Evolutionary conservation across 345 rosid genomes (phyloP).

Genomic region (Hevea brasiliensis): DNA sequence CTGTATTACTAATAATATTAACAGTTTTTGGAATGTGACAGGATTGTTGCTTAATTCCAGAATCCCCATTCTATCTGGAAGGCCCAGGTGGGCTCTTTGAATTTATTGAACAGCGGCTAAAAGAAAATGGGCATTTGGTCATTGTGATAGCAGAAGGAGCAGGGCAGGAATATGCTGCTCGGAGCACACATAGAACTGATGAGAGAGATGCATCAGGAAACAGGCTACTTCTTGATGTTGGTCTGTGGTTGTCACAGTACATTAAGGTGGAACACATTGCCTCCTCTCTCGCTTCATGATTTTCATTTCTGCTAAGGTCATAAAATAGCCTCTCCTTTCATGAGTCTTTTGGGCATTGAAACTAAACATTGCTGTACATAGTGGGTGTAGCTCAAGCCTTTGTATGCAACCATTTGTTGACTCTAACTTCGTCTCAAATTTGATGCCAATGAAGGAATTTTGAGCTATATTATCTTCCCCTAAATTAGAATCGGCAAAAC

Average conservation of each 20-base stretch:
- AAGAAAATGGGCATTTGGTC: constrained; percentile 80
- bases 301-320: constrained; percentile 11
- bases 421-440: not conserved
- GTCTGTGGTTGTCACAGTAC: constrained; percentile 81
- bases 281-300: constrained; percentile 2
- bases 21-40: constrained; percentile 41
- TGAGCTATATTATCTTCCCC: not conserved
- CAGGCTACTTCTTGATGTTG: constrained; percentile 85
- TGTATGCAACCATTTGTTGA: not conserved
- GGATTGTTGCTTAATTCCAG: constrained; percentile 99
- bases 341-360: constrained; percentile 1
- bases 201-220: constrained; percentile 91
- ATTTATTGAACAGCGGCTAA: constrained; percentile 67
- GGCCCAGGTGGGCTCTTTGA: constrained; percentile 88
- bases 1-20: constrained; percentile 1
- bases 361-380: not conserved
- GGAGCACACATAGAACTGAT: constrained; percentile 44
- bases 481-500: not conserved
- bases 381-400: not conserved
- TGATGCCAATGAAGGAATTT: not conserved
- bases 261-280: constrained; percentile 56
- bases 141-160: constrained; percentile 96
- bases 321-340: not conserved
- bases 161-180: constrained; percentile 79
- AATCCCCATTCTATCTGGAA: constrained; percentile 89